Evolutionary conservation across 2,329 filamentous ascomycete genomes (phyloP).

Genomic region (Aureobasidium uvarum): DNA sequence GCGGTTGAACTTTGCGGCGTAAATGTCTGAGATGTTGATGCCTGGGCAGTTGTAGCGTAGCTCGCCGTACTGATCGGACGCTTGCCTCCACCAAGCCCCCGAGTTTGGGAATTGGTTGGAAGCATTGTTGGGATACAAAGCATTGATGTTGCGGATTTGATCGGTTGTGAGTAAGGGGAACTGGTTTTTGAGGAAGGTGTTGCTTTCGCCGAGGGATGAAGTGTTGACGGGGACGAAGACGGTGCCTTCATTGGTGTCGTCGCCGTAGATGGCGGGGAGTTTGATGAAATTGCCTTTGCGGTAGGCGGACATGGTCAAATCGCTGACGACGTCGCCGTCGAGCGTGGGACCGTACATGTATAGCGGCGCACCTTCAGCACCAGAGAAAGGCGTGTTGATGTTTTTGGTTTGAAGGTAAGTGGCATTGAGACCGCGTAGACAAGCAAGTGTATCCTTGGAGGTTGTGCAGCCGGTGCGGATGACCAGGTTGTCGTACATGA

Average conservation of each 20-base stretch:
- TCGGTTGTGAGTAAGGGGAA: constrained; percentile 55
- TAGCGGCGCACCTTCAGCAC: constrained; percentile 45
- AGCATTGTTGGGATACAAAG: constrained; percentile 49
- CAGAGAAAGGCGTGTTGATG: constrained; percentile 48
- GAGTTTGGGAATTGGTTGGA: constrained; percentile 46
- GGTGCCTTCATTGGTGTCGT: constrained; percentile 65
- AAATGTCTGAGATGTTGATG: constrained; percentile 53
- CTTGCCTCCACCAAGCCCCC: constrained; percentile 59
- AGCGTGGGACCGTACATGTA: constrained; percentile 55
- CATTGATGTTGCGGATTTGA: constrained; percentile 55
- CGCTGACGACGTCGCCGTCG: constrained; percentile 52
- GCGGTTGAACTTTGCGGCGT: constrained; percentile 28
- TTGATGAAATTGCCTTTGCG: constrained; percentile 51
- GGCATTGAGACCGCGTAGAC: constrained; percentile 50
- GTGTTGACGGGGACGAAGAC: constrained; percentile 56
- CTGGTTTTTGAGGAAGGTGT: constrained; percentile 58
- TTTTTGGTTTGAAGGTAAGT: constrained; percentile 49
- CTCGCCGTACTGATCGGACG: constrained; percentile 61
- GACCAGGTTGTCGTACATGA: constrained; percentile 53
- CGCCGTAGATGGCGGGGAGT: constrained; percentile 55
- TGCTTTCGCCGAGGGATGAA: constrained; percentile 49
- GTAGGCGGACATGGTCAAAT: constrained; percentile 52
- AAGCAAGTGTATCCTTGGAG: constrained; percentile 46
- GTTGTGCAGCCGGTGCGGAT: constrained; percentile 49
- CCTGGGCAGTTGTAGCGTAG: constrained; percentile 65